Evolutionary conservation across 805 yeast species (phyloP), one percentile per base, ranked within the genome.

Genomic region (Candida oleophila): DNA sequence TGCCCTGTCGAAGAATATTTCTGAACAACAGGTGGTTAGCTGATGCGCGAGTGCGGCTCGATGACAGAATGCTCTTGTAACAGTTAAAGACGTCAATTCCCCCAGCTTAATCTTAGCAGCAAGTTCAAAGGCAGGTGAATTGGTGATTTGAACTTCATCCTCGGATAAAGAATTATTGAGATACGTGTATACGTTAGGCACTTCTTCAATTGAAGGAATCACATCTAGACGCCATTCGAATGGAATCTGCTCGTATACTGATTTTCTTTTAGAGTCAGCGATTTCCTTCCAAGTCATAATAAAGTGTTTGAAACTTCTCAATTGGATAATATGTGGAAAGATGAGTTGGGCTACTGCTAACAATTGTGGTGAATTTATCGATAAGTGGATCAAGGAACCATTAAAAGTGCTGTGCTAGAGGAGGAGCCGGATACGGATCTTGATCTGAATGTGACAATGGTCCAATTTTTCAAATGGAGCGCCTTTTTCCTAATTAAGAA

Each of bases 1-100:
- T 1, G 62, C 64, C 30, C 49, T 87, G 38, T 79, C 59, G 38
- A 54, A 50, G 42, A 61, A 55, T 3, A 62, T 42, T 41, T 62
- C 65, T 14, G 55, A 42, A 18, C 52, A 46, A 43, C 62, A 59
- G 38, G 57, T 57, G 16, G 56, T 50, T 35, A 62, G 40, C 44
- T 60, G 65, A 25, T 62, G 64, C 3, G 56, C 51, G 22, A 60
- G 41, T 2, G 64, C 59, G n/a, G 65, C 62, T 33, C 62, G 48
- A 42, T 61, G 63, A 35, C 62, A 59, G 49, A 55, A 62, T 1
- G 65, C 61, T 7, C 45, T 25, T 3, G 57, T 47, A n/a, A 60
- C 44, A 4, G 36, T 22, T 3, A 39, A n/a, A 4, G 49, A 30
- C 2, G 49, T 22, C 15, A 42, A 21, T 20, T 47, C 58, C 28